Base-by-base conservation (phyloP, 257 asterid species). In the Solanum tacnaense region DNA sequence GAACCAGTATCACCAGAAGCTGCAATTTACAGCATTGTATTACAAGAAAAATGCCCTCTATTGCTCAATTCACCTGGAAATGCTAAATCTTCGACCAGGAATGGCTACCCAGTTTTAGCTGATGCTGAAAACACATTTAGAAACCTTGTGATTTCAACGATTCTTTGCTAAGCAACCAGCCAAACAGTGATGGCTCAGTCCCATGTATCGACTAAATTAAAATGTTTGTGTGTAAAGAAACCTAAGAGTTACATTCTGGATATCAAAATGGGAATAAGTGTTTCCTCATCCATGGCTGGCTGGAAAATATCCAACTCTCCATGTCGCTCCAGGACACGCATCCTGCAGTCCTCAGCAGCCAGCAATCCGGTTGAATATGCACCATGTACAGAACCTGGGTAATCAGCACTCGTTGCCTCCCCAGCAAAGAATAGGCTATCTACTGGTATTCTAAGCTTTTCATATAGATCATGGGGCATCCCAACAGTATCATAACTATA, bases 341-440 rank as follows among this genome's bases (percentile, higher is more conserved):
- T 96, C 88, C 95, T 91, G 92, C 98, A 96, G 85, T 92, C 96
- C 90, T 96, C 98, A 23, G 98, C 98, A 25, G 99, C 98, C 96
- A 92, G 91, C 86, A 94, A 79, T 31, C 98, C 98, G 1, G 99
- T 94, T 25, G 98, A 93, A 88, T 94, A 96, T 6, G 99, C 99
- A 41, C 99, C 98, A 27, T 94, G 99, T 38, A 95, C 98, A 1
- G 98, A 95, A 58, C 99, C 99, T 13, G 98, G 96, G 90, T 93
- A 94, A 38, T 93, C 95, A 0, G 85, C 44, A 84, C 99, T 96
- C 6, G 98, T 95, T 18, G 99, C 98, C 82, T 96, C 99, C 78
- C 99, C 98, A 1, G 99, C 99, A 89, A 96, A 96, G 90, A 96
- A 96, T 23, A 96, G 89, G 92, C 93, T 96, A 85, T 96, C 99